These are phyloP conservation scores for Globisporangium radiosum DNA, from an alignment of 352 stramenopile genomes.

Conservation along the genomic window DNA sequence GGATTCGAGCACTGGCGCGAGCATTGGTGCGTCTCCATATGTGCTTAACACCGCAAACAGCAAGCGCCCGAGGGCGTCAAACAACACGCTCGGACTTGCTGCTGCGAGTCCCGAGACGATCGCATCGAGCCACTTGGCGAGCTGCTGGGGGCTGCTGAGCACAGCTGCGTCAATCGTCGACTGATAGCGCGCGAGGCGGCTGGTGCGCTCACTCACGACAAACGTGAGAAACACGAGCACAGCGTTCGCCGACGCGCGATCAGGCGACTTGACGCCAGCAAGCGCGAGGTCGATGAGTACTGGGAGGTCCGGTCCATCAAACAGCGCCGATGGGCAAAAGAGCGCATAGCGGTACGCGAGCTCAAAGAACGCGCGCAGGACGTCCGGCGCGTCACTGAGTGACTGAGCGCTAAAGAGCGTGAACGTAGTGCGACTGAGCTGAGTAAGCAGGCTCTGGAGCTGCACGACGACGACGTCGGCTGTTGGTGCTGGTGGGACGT, in stretches of 20 bases:
- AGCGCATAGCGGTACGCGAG: constrained; percentile 63
- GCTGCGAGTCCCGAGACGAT: constrained; percentile 38
- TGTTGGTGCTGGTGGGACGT: neutral
- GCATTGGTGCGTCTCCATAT: constrained; percentile 28
- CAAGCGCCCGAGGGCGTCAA: constrained; percentile 42
- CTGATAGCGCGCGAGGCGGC: constrained; percentile 34
- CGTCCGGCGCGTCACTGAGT: constrained; percentile 48
- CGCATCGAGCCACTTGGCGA: constrained; percentile 44
- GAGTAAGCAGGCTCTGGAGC: constrained; percentile 48
- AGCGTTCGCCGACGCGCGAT: constrained; percentile 56
- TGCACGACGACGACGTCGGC: constrained; percentile 30
- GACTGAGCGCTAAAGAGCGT: constrained; percentile 56
- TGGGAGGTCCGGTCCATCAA: constrained; percentile 46
- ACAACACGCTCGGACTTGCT: constrained; percentile 51
- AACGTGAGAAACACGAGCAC: constrained; percentile 63
- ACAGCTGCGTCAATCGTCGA: constrained; percentile 39
- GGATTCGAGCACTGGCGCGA: constrained; percentile 25
- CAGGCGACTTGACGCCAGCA: constrained; percentile 57
- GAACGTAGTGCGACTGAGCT: constrained; percentile 55
- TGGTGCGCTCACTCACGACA: constrained; percentile 48
- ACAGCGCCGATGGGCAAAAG: constrained; percentile 57
- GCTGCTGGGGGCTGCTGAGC: constrained; percentile 19
- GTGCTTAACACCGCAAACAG: constrained; percentile 45
- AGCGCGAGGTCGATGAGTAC: constrained; percentile 55
- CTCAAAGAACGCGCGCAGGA: constrained; percentile 62